Percentiles rank a stretch among this genome's conserved stretches.
These are phyloP conservation scores for Epichloe sp. DNA, from an alignment of 2,329 filamentous ascomycete genomes.

Conservation along the genomic window DNA sequence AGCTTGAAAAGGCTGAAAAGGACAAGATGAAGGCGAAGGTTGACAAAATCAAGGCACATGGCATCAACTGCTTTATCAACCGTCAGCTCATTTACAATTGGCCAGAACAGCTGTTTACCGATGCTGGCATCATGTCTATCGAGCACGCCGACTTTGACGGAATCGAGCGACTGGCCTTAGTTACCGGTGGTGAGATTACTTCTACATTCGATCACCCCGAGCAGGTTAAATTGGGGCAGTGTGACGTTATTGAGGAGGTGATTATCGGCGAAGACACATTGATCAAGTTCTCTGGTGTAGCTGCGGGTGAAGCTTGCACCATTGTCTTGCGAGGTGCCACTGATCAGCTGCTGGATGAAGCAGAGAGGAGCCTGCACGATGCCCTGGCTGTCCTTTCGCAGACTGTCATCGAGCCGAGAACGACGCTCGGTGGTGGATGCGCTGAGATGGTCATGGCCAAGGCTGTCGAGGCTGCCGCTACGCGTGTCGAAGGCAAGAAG, in stretches of 20 bases:
- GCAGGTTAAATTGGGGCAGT: conserved; percentile 88
- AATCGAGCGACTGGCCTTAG: conserved; percentile 85
- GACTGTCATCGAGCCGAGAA: conserved; percentile 86
- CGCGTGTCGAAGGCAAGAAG: conserved; percentile 93
- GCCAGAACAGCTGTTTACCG: conserved; percentile 97
- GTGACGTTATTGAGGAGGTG: conserved; percentile 91
- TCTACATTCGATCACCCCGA: conserved; percentile 98
- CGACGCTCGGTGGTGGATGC: conserved; percentile 87
- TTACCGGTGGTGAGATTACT: conserved; percentile 93
- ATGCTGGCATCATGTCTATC: conserved; percentile 95
- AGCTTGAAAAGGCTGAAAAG: conserved; percentile 92
- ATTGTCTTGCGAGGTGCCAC: conserved; percentile 93
- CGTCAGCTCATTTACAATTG: conserved; percentile 99
- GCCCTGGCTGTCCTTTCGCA: conserved; percentile 92
- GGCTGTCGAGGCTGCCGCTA: conserved; percentile 85
- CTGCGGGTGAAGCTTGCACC: conserved; percentile 87
- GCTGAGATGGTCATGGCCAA: conserved; percentile 99
- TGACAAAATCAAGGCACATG: conserved; percentile 95
- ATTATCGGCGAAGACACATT: conserved; percentile 97
- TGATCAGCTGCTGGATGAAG: conserved; percentile 92
- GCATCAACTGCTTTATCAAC: conserved; percentile 99
- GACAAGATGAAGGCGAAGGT: conserved; percentile 99
- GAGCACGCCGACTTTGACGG: conserved; percentile 99
- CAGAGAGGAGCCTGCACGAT: conserved; percentile 90
- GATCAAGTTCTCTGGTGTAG: conserved; percentile 94